These are phyloP conservation scores for Termitomyces sp. DNA, from an alignment of 768 basidiomycete species.

Conservation along the genomic window DNA sequence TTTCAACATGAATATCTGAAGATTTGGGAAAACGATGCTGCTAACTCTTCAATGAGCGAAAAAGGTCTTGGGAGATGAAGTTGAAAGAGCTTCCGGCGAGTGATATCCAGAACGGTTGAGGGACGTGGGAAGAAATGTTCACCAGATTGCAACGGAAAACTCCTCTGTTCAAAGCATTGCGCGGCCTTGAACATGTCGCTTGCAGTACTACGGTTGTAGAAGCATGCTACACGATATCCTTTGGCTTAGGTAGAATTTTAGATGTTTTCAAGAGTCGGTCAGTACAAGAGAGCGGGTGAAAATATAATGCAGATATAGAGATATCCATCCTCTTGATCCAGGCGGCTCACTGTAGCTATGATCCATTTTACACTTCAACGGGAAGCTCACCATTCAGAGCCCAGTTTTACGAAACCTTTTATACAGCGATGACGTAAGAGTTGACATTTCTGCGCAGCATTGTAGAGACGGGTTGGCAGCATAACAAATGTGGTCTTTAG, in stretches of 20 bases:
- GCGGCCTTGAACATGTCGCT: background rate
- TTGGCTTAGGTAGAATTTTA: background rate
- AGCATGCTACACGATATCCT: background rate
- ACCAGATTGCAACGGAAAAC: background rate
- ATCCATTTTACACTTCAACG: background rate
- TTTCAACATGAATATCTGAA: constrained; percentile 32
- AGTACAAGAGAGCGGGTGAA: too few species aligned
- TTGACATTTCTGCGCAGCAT: too few species aligned
- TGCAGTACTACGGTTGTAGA: background rate
- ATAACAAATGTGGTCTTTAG: too few species aligned
- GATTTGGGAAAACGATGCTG: constrained; percentile 22
- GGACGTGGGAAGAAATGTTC: background rate
- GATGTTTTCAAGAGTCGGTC: background rate
- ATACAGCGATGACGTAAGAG: too few species aligned
- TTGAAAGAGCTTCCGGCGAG: constrained; percentile 13
- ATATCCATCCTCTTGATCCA: background rate
- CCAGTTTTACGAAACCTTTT: too few species aligned
- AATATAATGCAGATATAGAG: background rate
- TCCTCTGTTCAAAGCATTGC: too few species aligned
- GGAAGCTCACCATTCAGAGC: background rate
- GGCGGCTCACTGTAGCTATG: background rate
- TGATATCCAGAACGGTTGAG: background rate
- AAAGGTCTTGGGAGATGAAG: background rate
- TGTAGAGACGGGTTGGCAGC: too few species aligned
- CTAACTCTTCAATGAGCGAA: background rate